Evolutionary conservation across 2,329 filamentous ascomycete genomes (phyloP), one percentile per base, ranked within the genome.

Genomic region (Parafenestella ontariensis): DNA sequence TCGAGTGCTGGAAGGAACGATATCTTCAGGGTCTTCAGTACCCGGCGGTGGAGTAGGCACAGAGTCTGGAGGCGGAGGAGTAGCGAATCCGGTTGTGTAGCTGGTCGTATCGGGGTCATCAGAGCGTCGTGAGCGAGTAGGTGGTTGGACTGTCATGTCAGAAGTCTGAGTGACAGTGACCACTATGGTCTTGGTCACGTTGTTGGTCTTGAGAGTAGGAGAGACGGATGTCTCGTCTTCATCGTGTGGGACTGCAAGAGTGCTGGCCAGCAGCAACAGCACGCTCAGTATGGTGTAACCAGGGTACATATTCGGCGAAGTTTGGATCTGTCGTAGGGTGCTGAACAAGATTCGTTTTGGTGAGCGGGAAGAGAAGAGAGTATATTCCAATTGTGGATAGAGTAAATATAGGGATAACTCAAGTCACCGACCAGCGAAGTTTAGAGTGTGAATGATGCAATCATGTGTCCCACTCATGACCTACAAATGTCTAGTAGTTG

Each of bases 111-210:
- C 31, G 31, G 15, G 5, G 15, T 34, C 2, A 28, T 28, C 9
- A 28, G 21, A 13, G 21, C 9, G 4, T 28, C 23, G 4, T n/a
- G 40, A 42, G 20, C 6, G n/a, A 49, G 23, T 10, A 43, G 47
- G 28, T 1, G 20, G n/a, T 15, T 17, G 2, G 6, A n/a, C 23
- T n/a, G 31, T 21, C 1, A 5, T 9, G 11, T 39, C 41, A 11
- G 15, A 49, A 28, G 40, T 46, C 5, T 43, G 36, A 13, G 43
- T 54, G 7, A 24, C 31, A 3, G 44, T 58, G 10, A 52, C 28
- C 3, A 40, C 13, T 13, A 52, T 33, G 1, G 48, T 49, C 40
- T 21, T 39, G 13, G 39, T 56, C 17, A 31, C 15, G 8, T 33
- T 37, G 11, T 17, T 15, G 5, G 26, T 40, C n/a, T 26, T 17